Conservation (phyloP, 306 rosid genomes). For the Corylus americana region DNA sequence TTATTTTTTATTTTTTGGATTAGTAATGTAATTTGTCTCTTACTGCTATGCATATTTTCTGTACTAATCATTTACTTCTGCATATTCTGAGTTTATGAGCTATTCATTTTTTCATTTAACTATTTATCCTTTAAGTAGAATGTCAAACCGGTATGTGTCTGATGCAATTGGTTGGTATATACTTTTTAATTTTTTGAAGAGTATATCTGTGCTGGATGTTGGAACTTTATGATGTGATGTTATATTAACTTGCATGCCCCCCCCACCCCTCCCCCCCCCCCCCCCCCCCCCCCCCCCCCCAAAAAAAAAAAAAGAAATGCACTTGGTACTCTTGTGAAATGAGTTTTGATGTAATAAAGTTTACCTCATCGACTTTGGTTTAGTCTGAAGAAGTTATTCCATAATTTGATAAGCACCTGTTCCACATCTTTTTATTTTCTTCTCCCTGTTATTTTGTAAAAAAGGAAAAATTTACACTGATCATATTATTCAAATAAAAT, state of each 20-base stretch:
- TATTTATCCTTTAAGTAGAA: neutral
- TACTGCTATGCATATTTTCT: neutral
- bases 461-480: neutral
- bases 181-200: neutral
- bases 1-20: too few relatives aligned
- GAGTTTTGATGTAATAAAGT: neutral
- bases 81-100: neutral
- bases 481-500: neutral
- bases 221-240: neutral
- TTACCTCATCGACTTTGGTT: neutral
- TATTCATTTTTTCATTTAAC: neutral
- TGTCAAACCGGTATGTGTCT: neutral
- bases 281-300: too few relatives aligned
- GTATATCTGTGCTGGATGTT: neutral
- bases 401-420: neutral
- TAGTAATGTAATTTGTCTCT: constrained; percentile 45
- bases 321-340: neutral
- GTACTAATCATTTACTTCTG: neutral
- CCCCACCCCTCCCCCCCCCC: too few relatives aligned
- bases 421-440: neutral
- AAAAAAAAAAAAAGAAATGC: neutral
- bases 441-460: neutral
- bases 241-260: neutral
- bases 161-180: neutral
- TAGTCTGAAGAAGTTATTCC: neutral